Percentiles rank a stretch among this genome's conserved stretches.
phyloP scores from a whole-genome alignment of 1,284 basidiomycete genomes.

The Coniferiporia sulphurascens region DNA sequence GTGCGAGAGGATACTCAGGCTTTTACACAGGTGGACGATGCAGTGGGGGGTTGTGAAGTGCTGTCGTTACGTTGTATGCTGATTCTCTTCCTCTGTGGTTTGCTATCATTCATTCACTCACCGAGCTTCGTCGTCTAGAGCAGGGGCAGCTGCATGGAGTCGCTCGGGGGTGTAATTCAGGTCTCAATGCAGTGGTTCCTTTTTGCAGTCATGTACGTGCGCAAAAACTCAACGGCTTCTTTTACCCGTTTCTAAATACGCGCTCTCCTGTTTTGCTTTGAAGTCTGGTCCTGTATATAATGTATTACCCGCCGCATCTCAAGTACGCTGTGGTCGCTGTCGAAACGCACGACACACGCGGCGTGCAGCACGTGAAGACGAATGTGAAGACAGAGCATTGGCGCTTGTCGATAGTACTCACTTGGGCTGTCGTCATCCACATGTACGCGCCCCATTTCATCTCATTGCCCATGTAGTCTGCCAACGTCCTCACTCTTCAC shows the following conservation, averaged over 20 bases:
- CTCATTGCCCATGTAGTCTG: not conserved
- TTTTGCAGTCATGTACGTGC: constrained; percentile 76
- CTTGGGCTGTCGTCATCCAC: constrained; percentile 70
- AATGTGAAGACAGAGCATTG: constrained; percentile 61
- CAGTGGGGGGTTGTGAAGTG: constrained; percentile 87
- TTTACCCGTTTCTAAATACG: not conserved
- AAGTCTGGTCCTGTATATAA: constrained; percentile 86
- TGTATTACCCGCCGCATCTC: constrained; percentile 84
- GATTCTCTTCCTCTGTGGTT: not conserved
- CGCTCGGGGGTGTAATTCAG: constrained; percentile 81
- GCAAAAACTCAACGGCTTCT: not conserved
- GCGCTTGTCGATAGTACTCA: constrained; percentile 68
- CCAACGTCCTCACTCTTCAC: constrained; percentile 9
- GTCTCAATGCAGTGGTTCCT: constrained; percentile 82
- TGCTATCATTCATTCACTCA: too few species aligned
- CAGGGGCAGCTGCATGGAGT: constrained; percentile 73
- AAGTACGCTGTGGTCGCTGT: constrained; percentile 57
- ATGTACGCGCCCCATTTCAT: constrained; percentile 48
- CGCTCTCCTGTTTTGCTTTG: too few species aligned
- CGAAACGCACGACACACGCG: constrained; percentile 39
- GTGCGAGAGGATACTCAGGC: not conserved
- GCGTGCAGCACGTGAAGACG: constrained; percentile 42
- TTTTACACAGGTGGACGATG: constrained; percentile 59
- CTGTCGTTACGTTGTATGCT: constrained; percentile 69
- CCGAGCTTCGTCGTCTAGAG: constrained; percentile 38